Evolutionary conservation across 83 land plant genomes (phyloP).

Genomic region (Picea mariana): DNA sequence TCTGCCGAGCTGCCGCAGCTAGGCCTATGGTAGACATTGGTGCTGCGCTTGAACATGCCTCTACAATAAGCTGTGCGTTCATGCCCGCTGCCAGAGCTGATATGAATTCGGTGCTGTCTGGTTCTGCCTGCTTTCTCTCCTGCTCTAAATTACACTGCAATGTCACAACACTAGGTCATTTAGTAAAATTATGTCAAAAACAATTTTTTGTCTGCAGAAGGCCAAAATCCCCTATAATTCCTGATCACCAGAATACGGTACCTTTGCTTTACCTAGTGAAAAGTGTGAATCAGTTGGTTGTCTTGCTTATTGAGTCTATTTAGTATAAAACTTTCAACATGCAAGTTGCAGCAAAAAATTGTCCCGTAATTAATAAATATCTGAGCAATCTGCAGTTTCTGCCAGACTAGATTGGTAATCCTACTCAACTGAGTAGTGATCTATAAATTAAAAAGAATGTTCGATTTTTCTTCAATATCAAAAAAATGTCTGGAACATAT

Average conservation of each 20-base stretch:
- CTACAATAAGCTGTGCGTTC: constrained; percentile 52
- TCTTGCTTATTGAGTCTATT: too few relatives aligned
- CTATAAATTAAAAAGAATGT: too few relatives aligned
- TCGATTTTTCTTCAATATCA: too few relatives aligned
- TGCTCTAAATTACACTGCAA: constrained; percentile 37
- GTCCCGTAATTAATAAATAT: too few relatives aligned
- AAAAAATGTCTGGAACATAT: too few relatives aligned
- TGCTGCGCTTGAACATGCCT: constrained; percentile 28
- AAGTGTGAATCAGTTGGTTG: too few relatives aligned
- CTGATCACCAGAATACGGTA: neutral
- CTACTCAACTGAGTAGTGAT: too few relatives aligned
- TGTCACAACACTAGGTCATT: neutral
- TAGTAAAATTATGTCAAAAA: neutral
- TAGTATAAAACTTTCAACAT: too few relatives aligned
- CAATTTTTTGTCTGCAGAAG: neutral
- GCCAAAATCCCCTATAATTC: neutral
- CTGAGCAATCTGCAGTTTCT: too few relatives aligned
- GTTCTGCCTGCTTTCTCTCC: constrained; percentile 31
- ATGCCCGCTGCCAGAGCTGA: constrained; percentile 72
- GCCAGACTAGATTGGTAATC: too few relatives aligned
- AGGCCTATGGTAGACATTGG: constrained; percentile 45
- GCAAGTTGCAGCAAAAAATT: too few relatives aligned
- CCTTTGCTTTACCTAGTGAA: neutral
- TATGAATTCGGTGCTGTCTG: constrained; percentile 47
- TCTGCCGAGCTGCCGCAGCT: constrained; percentile 64